These are phyloP conservation scores for Chalciporus chontae DNA, from an alignment of 768 basidiomycete species.

Conservation along the genomic window DNA sequence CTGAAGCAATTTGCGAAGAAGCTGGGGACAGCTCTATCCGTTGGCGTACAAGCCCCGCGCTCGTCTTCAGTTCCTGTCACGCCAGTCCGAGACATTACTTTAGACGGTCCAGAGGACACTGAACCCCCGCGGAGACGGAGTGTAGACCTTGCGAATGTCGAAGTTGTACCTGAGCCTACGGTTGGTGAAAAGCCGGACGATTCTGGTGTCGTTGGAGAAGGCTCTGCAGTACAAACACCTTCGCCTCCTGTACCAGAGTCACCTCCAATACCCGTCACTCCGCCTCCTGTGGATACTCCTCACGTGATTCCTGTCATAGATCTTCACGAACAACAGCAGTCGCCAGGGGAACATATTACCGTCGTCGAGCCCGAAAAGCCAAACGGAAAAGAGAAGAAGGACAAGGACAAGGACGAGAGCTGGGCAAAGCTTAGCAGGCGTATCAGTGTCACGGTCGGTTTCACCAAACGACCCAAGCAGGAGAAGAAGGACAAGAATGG, in stretches of 20 bases:
- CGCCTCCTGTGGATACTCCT: slow-evolving; percentile 3
- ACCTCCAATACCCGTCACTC: slow-evolving; percentile 14
- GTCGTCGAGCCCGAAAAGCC: slow-evolving; percentile 33
- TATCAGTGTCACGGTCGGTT: slow-evolving; percentile 56
- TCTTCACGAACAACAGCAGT: slow-evolving; percentile 2
- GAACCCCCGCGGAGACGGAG: slow-evolving; percentile 31
- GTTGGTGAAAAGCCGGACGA: background rate
- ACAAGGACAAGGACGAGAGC: slow-evolving; percentile 39
- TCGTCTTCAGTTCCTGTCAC: slow-evolving; percentile 58
- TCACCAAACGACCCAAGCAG: slow-evolving; percentile 33
- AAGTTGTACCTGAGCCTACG: slow-evolving; percentile 21
- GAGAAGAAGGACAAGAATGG: slow-evolving; percentile 37
- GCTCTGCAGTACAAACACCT: background rate
- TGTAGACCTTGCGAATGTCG: slow-evolving; percentile 33
- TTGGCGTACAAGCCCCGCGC: slow-evolving; percentile 37
- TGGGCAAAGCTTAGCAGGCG: slow-evolving; percentile 68
- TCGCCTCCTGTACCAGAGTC: slow-evolving; percentile 7
- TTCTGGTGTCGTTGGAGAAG: background rate
- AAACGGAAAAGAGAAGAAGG: slow-evolving; percentile 35
- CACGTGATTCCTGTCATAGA: slow-evolving; percentile 10
- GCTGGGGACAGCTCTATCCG: slow-evolving; percentile 34
- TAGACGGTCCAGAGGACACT: slow-evolving; percentile 29
- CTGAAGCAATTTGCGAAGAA: slow-evolving; percentile 71
- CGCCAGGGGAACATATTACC: slow-evolving; percentile 33
- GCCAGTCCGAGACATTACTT: slow-evolving; percentile 28